These are phyloP conservation scores for Dissophora ornata DNA, from an alignment of 192 early-diverging fungal genomes.

Conservation along the genomic window DNA sequence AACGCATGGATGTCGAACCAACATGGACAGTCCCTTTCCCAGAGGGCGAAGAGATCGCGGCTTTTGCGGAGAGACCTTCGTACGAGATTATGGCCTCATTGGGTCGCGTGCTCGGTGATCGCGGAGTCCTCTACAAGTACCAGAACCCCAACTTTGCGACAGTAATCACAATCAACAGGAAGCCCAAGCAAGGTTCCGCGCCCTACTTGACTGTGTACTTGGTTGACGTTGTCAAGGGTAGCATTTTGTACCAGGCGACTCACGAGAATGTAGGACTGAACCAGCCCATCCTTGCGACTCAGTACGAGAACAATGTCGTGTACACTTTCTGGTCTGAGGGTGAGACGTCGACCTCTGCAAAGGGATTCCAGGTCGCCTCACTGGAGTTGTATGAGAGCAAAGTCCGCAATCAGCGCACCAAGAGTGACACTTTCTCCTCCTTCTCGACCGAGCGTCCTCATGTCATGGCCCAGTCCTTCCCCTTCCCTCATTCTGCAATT, in stretches of 20 bases:
- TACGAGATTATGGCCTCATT: constrained; percentile 83
- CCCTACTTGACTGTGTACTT: constrained; percentile 77
- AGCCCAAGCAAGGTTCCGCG: constrained; percentile 8
- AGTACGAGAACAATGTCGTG: constrained; percentile 90
- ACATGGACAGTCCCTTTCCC: constrained; percentile 71
- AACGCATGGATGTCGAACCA: constrained; percentile 55
- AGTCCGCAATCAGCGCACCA: constrained; percentile 72
- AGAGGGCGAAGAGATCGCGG: constrained; percentile 58
- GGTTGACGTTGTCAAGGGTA: constrained; percentile 90
- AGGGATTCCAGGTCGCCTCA: constrained; percentile 83
- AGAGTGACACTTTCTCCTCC: constrained; percentile 80
- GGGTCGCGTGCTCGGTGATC: constrained; percentile 93
- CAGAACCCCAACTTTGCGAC: constrained; percentile 92
- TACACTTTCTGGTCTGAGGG: constrained; percentile 92
- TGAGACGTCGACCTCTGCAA: constrained; percentile 57
- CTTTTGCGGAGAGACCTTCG: constrained; percentile 56
- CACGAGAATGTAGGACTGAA: constrained; percentile 68
- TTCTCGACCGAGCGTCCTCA: constrained; percentile 73
- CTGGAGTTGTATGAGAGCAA: constrained; percentile 92
- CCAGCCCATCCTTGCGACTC: constrained; percentile 73
- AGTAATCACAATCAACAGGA: constrained; percentile 69
- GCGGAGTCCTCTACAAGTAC: constrained; percentile 98
- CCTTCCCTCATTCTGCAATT: constrained; percentile 77
- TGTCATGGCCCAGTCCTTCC: constrained; percentile 80
- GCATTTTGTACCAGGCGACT: constrained; percentile 76